Evolutionary conservation across 2,329 filamentous ascomycete species (phyloP).

Genomic region (Fusarium nematophilum): DNA sequence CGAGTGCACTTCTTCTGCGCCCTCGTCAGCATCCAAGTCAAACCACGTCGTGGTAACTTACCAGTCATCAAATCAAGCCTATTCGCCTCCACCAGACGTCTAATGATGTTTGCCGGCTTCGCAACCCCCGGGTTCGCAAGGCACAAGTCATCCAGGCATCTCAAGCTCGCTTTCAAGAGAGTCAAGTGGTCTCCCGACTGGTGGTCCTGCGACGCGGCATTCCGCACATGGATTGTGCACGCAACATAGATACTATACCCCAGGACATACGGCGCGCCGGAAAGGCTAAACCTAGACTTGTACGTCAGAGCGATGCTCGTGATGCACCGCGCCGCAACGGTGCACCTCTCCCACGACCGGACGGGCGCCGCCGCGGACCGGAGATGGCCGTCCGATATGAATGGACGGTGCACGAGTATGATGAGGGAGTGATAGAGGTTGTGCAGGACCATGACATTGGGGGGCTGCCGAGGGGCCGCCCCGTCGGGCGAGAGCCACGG

Average conservation of each 20-base stretch:
- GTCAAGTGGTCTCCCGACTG: slow-evolving; percentile 37
- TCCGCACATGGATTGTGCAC: slow-evolving; percentile 55
- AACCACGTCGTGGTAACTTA: background rate
- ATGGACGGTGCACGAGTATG: slow-evolving; percentile 52
- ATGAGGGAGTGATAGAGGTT: slow-evolving; percentile 49
- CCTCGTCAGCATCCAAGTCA: background rate
- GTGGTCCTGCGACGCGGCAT: slow-evolving; percentile 43
- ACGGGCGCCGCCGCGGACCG: slow-evolving; percentile 10
- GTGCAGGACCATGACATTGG: slow-evolving; percentile 48
- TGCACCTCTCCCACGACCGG: slow-evolving; percentile 46
- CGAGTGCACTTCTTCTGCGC: background rate
- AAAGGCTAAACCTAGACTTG: slow-evolving; percentile 46
- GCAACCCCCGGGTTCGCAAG: slow-evolving; percentile 42
- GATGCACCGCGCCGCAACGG: slow-evolving; percentile 50
- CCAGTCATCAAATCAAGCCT: background rate
- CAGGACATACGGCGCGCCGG: slow-evolving; percentile 50
- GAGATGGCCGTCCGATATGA: slow-evolving; percentile 43
- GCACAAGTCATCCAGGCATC: slow-evolving; percentile 48
- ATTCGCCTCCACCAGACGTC: slow-evolving; percentile 8
- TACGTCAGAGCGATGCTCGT: slow-evolving; percentile 47
- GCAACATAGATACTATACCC: slow-evolving; percentile 54
- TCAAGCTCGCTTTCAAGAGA: slow-evolving; percentile 43
- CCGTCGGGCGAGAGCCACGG: background rate
- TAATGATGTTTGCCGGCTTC: slow-evolving; percentile 13
- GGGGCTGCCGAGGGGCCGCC: slow-evolving; percentile 2